phyloP scores from a whole-genome alignment of 2,329 filamentous ascomycete species.

The Pezicula rhizophila region DNA sequence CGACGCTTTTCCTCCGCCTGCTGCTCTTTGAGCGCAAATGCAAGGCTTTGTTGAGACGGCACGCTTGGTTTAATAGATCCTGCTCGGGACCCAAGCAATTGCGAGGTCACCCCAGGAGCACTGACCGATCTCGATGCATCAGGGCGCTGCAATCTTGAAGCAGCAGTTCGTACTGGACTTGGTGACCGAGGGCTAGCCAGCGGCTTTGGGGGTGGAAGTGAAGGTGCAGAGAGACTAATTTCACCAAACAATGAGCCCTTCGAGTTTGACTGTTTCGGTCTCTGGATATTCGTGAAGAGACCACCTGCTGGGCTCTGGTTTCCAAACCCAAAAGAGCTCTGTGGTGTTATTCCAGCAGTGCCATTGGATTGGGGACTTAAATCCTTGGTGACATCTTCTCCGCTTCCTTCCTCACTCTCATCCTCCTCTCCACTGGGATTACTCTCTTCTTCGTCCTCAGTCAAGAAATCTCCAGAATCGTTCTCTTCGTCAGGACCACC shows the following conservation, averaged over 20 bases:
- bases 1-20: slow-evolving; percentile 22
- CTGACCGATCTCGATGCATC: slow-evolving; percentile 53
- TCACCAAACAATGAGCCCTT: slow-evolving; percentile 46
- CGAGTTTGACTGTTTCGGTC: slow-evolving; percentile 38
- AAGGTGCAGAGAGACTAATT: slow-evolving; percentile 42
- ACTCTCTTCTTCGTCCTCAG: slow-evolving; percentile 32
- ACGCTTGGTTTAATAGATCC: slow-evolving; percentile 43
- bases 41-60: slow-evolving; percentile 25
- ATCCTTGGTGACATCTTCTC: slow-evolving; percentile 59
- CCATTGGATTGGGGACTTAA: slow-evolving; percentile 46
- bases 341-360: slow-evolving; percentile 47
- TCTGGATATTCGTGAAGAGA: slow-evolving; percentile 39
- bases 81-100: slow-evolving; percentile 42
- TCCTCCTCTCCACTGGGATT: slow-evolving; percentile 31
- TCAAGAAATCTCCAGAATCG: slow-evolving; percentile 19
- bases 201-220: slow-evolving; percentile 45
- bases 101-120: slow-evolving; percentile 52
- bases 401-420: slow-evolving; percentile 47
- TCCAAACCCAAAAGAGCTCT: slow-evolving; percentile 50
- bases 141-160: slow-evolving; percentile 40
- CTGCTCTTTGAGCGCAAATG: slow-evolving; percentile 19
- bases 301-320: slow-evolving; percentile 29
- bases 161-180: slow-evolving; percentile 58
- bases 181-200: slow-evolving; percentile 62
- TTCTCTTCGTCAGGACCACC: slow-evolving; percentile 27